Evolutionary conservation across 2,329 filamentous ascomycete species (phyloP).

Genomic region (Xylariaceae sp.): DNA sequence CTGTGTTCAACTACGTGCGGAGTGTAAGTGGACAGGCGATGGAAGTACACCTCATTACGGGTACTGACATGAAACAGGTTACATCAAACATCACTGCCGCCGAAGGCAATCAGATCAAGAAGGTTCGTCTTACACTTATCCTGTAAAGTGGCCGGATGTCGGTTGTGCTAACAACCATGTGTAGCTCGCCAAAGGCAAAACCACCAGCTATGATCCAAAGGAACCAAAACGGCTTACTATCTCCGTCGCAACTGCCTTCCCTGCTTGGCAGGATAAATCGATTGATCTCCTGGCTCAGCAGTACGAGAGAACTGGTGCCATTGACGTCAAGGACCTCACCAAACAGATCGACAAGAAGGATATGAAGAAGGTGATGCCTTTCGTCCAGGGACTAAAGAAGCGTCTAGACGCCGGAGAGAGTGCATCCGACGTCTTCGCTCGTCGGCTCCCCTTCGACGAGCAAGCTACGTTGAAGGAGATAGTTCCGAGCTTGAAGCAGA

Average conservation of each 20-base stretch:
- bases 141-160: neutral
- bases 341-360: conserved; percentile 39
- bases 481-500: conserved; percentile 69
- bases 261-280: conserved; percentile 87
- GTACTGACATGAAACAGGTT: conserved; percentile 8
- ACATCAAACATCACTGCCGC: conserved; percentile 79
- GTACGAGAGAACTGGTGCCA: conserved; percentile 6
- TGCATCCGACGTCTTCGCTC: conserved; percentile 65
- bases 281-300: conserved; percentile 65
- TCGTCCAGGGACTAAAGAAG: conserved; percentile 82
- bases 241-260: conserved; percentile 74
- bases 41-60: neutral
- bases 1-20: conserved; percentile 74
- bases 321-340: conserved; percentile 54
- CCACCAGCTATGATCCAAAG: conserved; percentile 77
- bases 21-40: conserved; percentile 36
- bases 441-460: conserved; percentile 86
- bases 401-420: conserved; percentile 68
- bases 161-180: conserved; percentile 1
- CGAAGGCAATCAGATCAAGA: conserved; percentile 78
- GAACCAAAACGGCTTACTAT: conserved; percentile 89
- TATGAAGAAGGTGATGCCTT: conserved; percentile 98
- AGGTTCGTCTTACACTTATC: conserved; percentile 45
- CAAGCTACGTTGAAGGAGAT: conserved; percentile 69
- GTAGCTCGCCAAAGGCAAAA: conserved; percentile 72